Evolutionary conservation across 306 rosid species (phyloP).

Genomic region (Vigna nakashimae): DNA sequence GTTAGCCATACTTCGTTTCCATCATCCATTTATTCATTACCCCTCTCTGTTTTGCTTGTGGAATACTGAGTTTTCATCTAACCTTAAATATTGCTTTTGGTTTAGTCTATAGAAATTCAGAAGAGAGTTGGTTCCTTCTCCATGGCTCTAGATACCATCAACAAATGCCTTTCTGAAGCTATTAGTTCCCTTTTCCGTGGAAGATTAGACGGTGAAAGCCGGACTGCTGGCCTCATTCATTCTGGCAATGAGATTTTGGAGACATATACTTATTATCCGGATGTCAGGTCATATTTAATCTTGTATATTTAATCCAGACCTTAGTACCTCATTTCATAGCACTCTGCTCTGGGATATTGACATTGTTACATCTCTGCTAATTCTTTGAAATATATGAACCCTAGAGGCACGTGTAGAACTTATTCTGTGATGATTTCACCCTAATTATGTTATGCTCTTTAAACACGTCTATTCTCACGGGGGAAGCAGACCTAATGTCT

Average conservation of each 20-base stretch:
- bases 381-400: constrained; percentile 18
- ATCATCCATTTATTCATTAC: background rate
- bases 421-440: constrained; percentile 28
- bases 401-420: constrained; percentile 29
- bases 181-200: constrained; percentile 91
- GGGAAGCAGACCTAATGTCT: constrained; percentile 22
- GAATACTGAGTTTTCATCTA: constrained; percentile 27
- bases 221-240: constrained; percentile 83
- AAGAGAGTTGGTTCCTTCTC: constrained; percentile 96
- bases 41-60: background rate
- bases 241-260: constrained; percentile 96
- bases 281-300: constrained; percentile 68
- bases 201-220: constrained; percentile 93
- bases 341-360: constrained; percentile 18
- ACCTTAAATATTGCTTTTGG: constrained; percentile 23
- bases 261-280: constrained; percentile 71
- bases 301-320: background rate
- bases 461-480: constrained; percentile 20
- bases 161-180: constrained; percentile 95
- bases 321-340: constrained; percentile 12
- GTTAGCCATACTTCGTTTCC: background rate
- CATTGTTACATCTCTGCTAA: constrained; percentile 5
- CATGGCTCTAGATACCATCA: constrained; percentile 89
- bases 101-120: constrained; percentile 93
- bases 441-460: constrained; percentile 14